Conservation (phyloP, 495 filamentous ascomycete species). For the Usnea hakonensis region DNA sequence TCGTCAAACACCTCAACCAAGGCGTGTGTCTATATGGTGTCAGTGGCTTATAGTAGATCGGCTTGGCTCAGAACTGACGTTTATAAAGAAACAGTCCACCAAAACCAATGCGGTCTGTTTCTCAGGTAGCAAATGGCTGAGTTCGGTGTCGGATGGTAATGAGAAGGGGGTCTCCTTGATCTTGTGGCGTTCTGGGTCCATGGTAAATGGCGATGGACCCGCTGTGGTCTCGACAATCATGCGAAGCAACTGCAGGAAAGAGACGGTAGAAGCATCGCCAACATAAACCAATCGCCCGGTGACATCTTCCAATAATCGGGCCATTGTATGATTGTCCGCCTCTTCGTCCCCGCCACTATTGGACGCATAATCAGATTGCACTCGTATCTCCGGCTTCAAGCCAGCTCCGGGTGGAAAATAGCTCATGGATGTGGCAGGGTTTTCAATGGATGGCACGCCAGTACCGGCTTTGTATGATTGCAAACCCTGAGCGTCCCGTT, state of each 20-base stretch:
- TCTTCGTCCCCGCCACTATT: conserved; percentile 47
- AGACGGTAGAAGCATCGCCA: conserved; percentile 64
- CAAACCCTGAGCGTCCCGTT: neutral
- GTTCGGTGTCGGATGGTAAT: conserved; percentile 36
- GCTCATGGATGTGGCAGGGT: conserved; percentile 1
- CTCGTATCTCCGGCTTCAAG: conserved; percentile 1
- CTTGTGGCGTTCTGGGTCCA: conserved; percentile 59
- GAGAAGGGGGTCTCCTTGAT: conserved; percentile 56
- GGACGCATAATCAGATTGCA: conserved; percentile 24
- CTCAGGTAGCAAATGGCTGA: conserved; percentile 47
- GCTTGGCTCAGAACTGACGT: conserved; percentile 33
- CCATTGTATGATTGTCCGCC: conserved; percentile 47
- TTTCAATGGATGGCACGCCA: neutral
- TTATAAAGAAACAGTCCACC: conserved; percentile 52
- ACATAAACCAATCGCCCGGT: conserved; percentile 56
- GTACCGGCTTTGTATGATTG: neutral
- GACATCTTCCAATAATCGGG: conserved; percentile 53
- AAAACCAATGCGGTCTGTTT: conserved; percentile 46
- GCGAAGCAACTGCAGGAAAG: conserved; percentile 63
- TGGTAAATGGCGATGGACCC: conserved; percentile 58
- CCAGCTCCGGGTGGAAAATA: neutral
- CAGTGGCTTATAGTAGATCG: neutral
- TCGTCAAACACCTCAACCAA: conserved; percentile 49
- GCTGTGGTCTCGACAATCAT: conserved; percentile 62
- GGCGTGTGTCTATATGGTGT: conserved; percentile 42